Conservation (phyloP, 257 asterid genomes). For the Nicotiana otophora region DNA sequence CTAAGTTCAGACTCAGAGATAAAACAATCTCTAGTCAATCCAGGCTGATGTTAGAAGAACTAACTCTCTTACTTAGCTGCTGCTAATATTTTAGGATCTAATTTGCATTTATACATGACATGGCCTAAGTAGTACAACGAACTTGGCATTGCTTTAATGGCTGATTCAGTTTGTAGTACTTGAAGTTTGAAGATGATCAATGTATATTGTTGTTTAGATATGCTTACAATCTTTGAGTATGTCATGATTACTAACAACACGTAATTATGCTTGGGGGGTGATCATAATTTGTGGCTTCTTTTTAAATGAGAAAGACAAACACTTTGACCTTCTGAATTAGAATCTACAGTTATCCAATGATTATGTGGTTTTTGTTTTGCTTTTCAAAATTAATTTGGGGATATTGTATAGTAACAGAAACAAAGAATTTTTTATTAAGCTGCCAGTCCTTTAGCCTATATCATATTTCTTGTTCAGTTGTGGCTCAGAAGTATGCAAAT, state of each 20-base stretch:
- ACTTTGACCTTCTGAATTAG: background rate
- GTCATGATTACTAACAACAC: background rate
- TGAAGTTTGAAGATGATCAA: background rate
- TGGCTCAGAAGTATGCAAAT: background rate
- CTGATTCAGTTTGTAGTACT: conserved; percentile 1
- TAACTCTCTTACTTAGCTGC: background rate
- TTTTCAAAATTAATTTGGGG: background rate
- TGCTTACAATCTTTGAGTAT: background rate
- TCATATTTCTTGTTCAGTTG: background rate
- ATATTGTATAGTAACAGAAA: background rate
- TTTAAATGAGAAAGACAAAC: background rate
- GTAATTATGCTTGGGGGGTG: background rate
- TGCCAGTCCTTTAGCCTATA: background rate
- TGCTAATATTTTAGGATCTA: background rate
- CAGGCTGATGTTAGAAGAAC: background rate
- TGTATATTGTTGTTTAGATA: background rate
- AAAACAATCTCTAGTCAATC: background rate
- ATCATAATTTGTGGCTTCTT: background rate
- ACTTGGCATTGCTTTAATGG: background rate
- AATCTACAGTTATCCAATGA: background rate
- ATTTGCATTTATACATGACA: background rate
- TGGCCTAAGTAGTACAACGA: background rate
- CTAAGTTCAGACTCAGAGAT: background rate
- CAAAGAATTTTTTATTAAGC: background rate
- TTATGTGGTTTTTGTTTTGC: background rate